Evolutionary conservation across 495 filamentous ascomycete genomes (phyloP).

Genomic region (Cenococcum geophilum): DNA sequence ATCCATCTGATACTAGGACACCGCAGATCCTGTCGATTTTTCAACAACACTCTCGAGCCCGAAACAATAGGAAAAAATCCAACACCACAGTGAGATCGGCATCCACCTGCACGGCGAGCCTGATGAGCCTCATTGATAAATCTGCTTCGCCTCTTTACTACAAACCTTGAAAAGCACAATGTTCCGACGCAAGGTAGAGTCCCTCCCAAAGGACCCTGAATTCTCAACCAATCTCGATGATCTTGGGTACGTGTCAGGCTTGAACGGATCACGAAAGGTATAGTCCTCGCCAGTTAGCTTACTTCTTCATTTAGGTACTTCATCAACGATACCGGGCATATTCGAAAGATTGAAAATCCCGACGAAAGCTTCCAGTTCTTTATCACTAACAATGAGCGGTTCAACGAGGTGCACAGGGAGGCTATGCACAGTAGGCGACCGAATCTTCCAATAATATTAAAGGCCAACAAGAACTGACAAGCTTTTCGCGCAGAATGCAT

Average conservation of each 20-base stretch:
- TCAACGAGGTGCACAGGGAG: slow-evolving; percentile 64
- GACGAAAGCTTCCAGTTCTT: slow-evolving; percentile 66
- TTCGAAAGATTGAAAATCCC: slow-evolving; percentile 59
- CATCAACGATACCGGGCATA: slow-evolving; percentile 59
- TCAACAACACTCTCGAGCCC: too few relatives aligned
- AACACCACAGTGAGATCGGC: too few relatives aligned
- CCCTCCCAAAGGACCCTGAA: slow-evolving; percentile 63
- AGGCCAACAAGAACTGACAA: slow-evolving; percentile 8
- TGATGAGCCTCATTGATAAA: neutral
- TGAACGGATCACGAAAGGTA: neutral
- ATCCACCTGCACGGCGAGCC: too few relatives aligned
- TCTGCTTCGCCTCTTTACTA: neutral
- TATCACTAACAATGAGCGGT: slow-evolving; percentile 61
- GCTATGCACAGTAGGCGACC: slow-evolving; percentile 49
- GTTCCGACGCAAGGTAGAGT: slow-evolving; percentile 58
- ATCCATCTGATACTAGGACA: neutral
- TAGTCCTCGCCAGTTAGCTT: neutral
- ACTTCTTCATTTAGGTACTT: slow-evolving; percentile 10
- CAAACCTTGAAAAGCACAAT: slow-evolving; percentile 39
- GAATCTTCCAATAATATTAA: neutral
- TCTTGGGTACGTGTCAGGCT: slow-evolving; percentile 57
- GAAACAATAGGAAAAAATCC: too few relatives aligned
- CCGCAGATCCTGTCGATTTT: too few relatives aligned
- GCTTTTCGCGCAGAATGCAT: slow-evolving; percentile 50
- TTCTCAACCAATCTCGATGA: slow-evolving; percentile 57